Evolutionary conservation across 345 rosid genomes (phyloP), one percentile per base, ranked within the genome.

Genomic region (Jatropha curcas): DNA sequence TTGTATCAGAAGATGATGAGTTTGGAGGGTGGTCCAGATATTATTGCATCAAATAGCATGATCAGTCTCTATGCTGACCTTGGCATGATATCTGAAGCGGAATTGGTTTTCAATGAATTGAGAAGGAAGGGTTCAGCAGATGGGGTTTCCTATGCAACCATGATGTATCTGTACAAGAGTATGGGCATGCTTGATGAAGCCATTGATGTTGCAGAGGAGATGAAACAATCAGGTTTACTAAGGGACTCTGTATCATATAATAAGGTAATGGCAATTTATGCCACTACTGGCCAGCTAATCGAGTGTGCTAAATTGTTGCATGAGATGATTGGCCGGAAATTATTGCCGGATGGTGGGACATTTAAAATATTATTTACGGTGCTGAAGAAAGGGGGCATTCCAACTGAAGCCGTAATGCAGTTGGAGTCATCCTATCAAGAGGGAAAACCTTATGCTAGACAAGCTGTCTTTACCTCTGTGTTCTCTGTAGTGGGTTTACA

Each of bases 141-240:
- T 72, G 94, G 78, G 39, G 79, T 87, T 72, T 81, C 98, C 5
- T 91, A 83, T 76, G 92, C 91, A 20, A 81, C 86, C 50, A 94
- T 94, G 97, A 94, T 94, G 92, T 81, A 82, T 69, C 74, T 90
- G 60, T 94, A 91, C 81, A 92, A 88, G 82, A 84, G 77, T 61
- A 86, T 88, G 92, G 94, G 91, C 24, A 88, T 94, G 97, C 88
- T 91, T 43, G 96, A 91, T 17, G 84, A 90, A 75, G 94, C 96
- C 4, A 84, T 91, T 69, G 88, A 86, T 80, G 86, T 91, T 80
- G 96, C 92, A 14, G 92, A 94, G 79, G 94, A 91, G 83, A 88
- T 90, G 97, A 94, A 85, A 77, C 83, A 73, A 70, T 89, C 90
- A 1, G 90, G 87, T 63, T 75, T 90, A 33, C 79, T 90, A 30